Evolutionary conservation across 352 stramenopile species (phyloP).

Genomic region (Phytophthora crassamura): DNA sequence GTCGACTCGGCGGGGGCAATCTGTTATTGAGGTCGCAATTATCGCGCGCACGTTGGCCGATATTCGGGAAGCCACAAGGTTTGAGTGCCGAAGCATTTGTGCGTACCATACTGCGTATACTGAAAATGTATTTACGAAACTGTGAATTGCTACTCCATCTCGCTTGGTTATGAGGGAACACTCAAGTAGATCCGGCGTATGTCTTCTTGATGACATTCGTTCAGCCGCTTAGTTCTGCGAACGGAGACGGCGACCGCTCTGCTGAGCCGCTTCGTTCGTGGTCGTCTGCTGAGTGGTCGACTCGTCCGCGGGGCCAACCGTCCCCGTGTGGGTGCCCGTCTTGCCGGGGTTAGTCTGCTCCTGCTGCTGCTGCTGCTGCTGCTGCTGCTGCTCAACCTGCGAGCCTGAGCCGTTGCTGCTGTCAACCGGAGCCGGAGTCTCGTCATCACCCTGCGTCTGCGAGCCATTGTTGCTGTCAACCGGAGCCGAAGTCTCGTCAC

Average conservation of each 20-base stretch:
- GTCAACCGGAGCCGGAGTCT: constrained; percentile 2
- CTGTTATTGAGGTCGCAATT: no score
- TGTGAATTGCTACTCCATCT: constrained; percentile 17
- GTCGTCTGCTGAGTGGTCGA: constrained; percentile 18
- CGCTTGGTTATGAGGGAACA: constrained; percentile 13
- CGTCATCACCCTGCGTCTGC: constrained; percentile 2
- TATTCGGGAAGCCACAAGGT: no score
- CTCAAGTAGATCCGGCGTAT: constrained; percentile 14
- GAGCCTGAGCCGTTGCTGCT: constrained; percentile 13
- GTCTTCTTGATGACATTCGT: constrained; percentile 11
- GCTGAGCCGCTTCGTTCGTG: constrained; percentile 31
- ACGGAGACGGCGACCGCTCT: constrained; percentile 34
- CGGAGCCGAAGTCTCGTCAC: constrained; percentile 4
- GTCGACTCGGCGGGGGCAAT: no score
- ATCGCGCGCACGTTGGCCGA: no score
- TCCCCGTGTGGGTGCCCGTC: constrained; percentile 6
- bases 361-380: constrained; percentile 6
- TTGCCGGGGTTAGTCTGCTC: constrained; percentile 9
- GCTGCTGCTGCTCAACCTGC: background rate
- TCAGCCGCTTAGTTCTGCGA: constrained; percentile 31
- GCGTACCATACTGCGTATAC: no score
- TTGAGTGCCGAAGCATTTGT: no score
- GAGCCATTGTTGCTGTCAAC: constrained; percentile 13
- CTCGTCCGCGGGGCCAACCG: constrained; percentile 1
- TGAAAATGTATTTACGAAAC: constrained; percentile 21